A percentile compares a stretch with the other conserved stretches of the same genome.
phyloP scores from a whole-genome alignment of 495 filamentous ascomycete species.

The Apiosordaria backusii region DNA sequence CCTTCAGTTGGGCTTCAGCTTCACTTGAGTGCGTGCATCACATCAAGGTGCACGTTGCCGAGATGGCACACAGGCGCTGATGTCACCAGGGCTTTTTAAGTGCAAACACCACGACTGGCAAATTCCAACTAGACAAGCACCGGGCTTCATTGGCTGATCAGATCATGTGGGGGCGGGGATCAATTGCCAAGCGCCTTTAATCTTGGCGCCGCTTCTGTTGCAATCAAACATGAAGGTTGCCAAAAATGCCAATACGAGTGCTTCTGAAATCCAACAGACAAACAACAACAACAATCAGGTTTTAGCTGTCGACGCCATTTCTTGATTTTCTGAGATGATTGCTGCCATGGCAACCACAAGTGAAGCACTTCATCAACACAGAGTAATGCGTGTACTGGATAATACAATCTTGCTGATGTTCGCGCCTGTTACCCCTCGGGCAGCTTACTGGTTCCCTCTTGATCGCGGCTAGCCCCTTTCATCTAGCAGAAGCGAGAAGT shows the following conservation, averaged over 20 bases:
- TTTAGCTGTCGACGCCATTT: background rate
- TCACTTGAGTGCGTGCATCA: background rate
- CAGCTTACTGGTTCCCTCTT: background rate
- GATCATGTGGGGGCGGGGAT: background rate
- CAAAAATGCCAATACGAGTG: conserved; percentile 15
- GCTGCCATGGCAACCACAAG: conserved; percentile 5
- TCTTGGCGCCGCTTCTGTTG: conserved; percentile 14
- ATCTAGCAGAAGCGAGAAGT: background rate
- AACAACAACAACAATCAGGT: background rate
- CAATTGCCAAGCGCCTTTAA: background rate
- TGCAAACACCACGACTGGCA: background rate
- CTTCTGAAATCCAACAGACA: background rate
- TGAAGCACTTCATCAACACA: background rate
- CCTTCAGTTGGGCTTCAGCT: background rate
- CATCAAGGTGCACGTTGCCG: background rate
- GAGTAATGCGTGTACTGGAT: background rate
- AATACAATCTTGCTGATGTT: background rate
- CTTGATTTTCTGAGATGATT: background rate
- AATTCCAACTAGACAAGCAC: background rate
- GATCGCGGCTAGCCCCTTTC: background rate
- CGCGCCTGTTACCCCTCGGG: background rate
- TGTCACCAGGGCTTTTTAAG: background rate
- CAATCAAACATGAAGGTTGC: conserved; percentile 14
- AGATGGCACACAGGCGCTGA: background rate
- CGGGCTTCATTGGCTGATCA: background rate